A percentile compares a stretch with the other conserved stretches of the same genome.
Evolutionary conservation across 202 grass and related monocot species (phyloP).

Genomic region (Eragrostis tef): DNA sequence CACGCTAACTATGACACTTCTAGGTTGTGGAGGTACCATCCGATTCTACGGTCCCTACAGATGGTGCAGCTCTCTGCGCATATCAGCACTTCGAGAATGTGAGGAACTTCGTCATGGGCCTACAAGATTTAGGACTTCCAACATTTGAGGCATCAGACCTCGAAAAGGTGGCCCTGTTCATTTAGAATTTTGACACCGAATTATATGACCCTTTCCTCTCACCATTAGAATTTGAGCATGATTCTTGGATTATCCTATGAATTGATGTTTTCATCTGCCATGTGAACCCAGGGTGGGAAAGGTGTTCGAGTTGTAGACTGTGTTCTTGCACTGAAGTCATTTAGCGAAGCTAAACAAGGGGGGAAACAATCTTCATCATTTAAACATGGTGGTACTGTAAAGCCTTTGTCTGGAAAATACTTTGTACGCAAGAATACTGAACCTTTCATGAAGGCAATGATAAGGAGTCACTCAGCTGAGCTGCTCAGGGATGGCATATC

Average conservation of each 20-base stretch:
- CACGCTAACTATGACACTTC: conserved; percentile 26
- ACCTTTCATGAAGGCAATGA: conserved; percentile 74
- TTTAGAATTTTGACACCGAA: conserved; percentile 4
- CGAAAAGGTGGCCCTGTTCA: conserved; percentile 59
- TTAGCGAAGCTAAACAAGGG: conserved; percentile 63
- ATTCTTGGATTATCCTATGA: conserved; percentile 17
- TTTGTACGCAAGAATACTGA: conserved; percentile 74
- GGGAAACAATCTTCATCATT: conserved; percentile 63
- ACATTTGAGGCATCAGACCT: conserved; percentile 96
- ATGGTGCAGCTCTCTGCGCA: conserved; percentile 86
- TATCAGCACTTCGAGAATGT: conserved; percentile 96
- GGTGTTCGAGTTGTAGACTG: conserved; percentile 78
- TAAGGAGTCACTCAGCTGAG: conserved; percentile 70
- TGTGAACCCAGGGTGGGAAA: conserved; percentile 73
- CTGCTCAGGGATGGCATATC: conserved; percentile 57
- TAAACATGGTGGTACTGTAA: conserved; percentile 62
- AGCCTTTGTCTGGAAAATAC: conserved; percentile 60
- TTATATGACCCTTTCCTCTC: background rate
- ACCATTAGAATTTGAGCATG: conserved; percentile 11
- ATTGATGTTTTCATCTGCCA: conserved; percentile 19
- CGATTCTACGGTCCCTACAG: conserved; percentile 57
- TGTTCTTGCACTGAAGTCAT: conserved; percentile 80
- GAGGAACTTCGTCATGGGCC: conserved; percentile 78
- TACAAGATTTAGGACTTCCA: conserved; percentile 83
- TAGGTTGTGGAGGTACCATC: conserved; percentile 88